Evolutionary conservation across 352 stramenopile species (phyloP), one percentile per base, ranked within the genome.

Genomic region (Phytophthora boehmeriae): DNA sequence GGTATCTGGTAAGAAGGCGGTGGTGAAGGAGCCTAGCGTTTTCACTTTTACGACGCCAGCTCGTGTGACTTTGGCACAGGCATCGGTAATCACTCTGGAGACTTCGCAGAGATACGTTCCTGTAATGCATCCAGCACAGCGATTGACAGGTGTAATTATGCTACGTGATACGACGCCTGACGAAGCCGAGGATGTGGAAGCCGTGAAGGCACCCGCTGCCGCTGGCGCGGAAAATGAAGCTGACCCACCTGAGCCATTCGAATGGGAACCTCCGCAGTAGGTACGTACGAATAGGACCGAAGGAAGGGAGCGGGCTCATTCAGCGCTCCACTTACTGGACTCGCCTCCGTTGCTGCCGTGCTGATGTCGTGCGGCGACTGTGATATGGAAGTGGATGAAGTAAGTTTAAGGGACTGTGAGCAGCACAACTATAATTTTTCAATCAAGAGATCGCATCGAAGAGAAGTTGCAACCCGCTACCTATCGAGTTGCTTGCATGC

Each of bases 241-340:
- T 39, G 86, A 97, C 50, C 85, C 95, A 30, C 96, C 96, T 48
- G 90, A 98, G 76, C 95, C 97, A 44, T 99, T 99, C 73, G 95
- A 99, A 78, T 99, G 96, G 96, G 92, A 89, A 34, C 90, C 89
- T 11, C 83, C 83, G 38, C 79, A 88, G 71, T 83, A 85, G 66
- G 61, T 58, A 41, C 58, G 51, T 50, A 54, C 61, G 50, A 58
- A 66, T 47, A 66, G 20, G 52, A 71, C 50, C 60, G 42, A 71
- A 46, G 44, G 55, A 61, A 28, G 59, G 64, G 42, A 61, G 64
- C 28, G 42, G 48, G 16, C 32, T 72, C 56, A 42, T 52, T 45
- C 20, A 47, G 43, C 30, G 34, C 44, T 30, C 48, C 53, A 39
- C 36, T 13, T 53, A 49, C n/a, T 54, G n/a, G 54, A 59, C 19